phyloP scores from a whole-genome alignment of 768 basidiomycete species.

The Boletus sp. region DNA sequence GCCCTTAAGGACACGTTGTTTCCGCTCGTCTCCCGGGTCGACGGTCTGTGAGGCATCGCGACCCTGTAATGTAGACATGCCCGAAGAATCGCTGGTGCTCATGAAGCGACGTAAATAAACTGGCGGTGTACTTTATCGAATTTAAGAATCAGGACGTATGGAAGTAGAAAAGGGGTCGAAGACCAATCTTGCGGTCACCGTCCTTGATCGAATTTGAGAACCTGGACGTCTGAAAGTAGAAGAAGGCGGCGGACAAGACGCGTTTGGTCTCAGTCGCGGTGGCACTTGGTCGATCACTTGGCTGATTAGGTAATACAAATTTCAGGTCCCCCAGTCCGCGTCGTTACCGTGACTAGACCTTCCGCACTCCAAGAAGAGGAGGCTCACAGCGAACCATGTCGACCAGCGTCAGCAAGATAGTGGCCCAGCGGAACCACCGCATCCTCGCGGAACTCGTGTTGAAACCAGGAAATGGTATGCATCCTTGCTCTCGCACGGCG shows the following conservation, averaged over 20 bases:
- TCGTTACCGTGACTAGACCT: not conserved
- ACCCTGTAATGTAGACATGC: conserved; percentile 21
- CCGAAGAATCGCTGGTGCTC: not conserved
- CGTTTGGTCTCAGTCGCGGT: not conserved
- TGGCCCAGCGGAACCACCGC: conserved; percentile 62
- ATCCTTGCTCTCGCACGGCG: not conserved
- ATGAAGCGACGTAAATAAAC: conserved; percentile 14
- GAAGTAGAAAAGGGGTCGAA: not conserved
- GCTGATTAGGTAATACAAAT: conserved; percentile 15
- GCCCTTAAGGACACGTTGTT: conserved; percentile 21
- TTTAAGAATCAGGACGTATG: not conserved
- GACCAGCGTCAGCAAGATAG: conserved; percentile 48
- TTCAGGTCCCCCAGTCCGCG: not conserved
- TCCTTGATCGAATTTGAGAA: not conserved
- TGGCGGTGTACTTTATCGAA: conserved; percentile 2
- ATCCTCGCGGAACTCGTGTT: conserved; percentile 63
- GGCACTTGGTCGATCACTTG: conserved; percentile 11
- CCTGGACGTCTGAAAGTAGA: not conserved
- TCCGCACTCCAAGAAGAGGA: not conserved
- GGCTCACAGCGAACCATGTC: conserved; percentile 24
- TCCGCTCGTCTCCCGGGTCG: conserved; percentile 14
- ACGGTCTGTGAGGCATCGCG: conserved; percentile 4
- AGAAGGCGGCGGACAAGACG: not conserved
- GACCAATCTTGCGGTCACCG: not conserved
- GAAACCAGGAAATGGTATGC: conserved; percentile 77